Percentiles rank a stretch among this genome's conserved stretches.
Evolutionary conservation across 2,329 filamentous ascomycete species (phyloP).

Genomic region (Verticillium klebahnii): DNA sequence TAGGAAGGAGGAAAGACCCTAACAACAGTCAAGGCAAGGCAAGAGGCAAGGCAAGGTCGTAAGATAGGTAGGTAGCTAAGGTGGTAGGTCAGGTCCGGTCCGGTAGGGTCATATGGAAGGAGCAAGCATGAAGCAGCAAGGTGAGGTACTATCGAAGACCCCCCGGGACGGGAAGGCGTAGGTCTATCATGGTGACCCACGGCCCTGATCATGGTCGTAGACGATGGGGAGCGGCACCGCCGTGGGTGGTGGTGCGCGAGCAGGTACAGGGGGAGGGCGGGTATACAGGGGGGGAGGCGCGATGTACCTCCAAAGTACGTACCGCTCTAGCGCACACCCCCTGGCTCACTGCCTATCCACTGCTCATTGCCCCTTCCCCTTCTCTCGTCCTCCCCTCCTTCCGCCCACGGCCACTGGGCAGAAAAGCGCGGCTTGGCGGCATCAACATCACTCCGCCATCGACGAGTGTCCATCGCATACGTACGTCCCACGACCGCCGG

Average conservation of each 20-base stretch:
- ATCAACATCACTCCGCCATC: neutral
- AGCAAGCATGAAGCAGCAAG: constrained; percentile 12
- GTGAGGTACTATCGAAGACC: neutral
- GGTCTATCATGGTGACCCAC: neutral
- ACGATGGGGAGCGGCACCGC: neutral
- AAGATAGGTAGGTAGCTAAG: neutral
- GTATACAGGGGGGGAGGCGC: neutral
- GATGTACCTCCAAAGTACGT: neutral
- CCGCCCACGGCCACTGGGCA: neutral
- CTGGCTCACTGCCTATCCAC: neutral
- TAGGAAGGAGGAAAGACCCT: neutral
- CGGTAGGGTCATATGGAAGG: neutral
- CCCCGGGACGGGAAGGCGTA: neutral
- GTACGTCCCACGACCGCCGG: neutral
- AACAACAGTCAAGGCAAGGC: neutral
- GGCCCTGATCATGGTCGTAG: neutral
- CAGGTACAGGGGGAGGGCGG: neutral
- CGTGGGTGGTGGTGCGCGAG: neutral
- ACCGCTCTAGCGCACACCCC: neutral
- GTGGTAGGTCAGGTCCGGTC: too few species aligned
- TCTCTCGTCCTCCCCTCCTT: neutral
- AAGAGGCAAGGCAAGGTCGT: constrained; percentile 3
- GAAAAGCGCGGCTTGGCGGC: neutral
- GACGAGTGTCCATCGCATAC: neutral
- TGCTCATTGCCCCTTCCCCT: neutral